phyloP scores from a whole-genome alignment of 2,329 filamentous ascomycete species.

The Hymenoscyphus albidus region DNA sequence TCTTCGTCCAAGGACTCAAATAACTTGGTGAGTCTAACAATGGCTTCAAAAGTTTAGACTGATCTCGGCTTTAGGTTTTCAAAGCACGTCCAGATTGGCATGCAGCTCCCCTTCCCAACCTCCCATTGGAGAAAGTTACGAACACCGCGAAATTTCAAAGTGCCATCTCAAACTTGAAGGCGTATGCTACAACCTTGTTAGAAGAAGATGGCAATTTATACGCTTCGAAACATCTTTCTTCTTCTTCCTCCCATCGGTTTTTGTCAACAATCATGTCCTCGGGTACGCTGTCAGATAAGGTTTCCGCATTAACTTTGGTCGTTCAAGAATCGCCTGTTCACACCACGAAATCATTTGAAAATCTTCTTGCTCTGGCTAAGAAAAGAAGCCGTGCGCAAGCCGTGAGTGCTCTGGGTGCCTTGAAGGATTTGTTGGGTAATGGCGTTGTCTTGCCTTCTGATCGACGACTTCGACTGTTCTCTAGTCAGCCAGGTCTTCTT shows the following conservation, averaged over 20 bases:
- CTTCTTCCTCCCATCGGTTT: slow-evolving; percentile 90
- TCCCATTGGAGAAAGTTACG: slow-evolving; percentile 45
- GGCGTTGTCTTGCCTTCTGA: slow-evolving; percentile 80
- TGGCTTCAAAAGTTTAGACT: slow-evolving; percentile 17
- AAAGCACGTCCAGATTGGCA: slow-evolving; percentile 67
- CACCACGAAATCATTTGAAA: slow-evolving; percentile 85
- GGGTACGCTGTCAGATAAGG: slow-evolving; percentile 93
- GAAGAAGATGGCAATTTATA: slow-evolving; percentile 77
- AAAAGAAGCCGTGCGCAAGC: slow-evolving; percentile 94
- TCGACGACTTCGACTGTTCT: slow-evolving; percentile 76
- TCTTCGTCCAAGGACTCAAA: slow-evolving; percentile 28
- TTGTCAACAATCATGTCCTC: slow-evolving; percentile 95
- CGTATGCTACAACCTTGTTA: slow-evolving; percentile 70
- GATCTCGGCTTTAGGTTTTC: slow-evolving; percentile 45
- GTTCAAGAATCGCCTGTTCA: slow-evolving; percentile 96
- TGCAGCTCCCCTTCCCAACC: slow-evolving; percentile 50
- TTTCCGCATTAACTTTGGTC: slow-evolving; percentile 89
- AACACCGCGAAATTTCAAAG: slow-evolving; percentile 45
- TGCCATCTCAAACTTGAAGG: slow-evolving; percentile 56
- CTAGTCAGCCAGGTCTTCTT: slow-evolving; percentile 72
- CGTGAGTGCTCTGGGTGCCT: slow-evolving; percentile 82
- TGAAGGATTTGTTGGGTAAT: slow-evolving; percentile 91
- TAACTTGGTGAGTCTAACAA: slow-evolving; percentile 32
- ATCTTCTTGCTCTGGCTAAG: slow-evolving; percentile 73
- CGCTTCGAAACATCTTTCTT: slow-evolving; percentile 63